A percentile compares a stretch with the other conserved stretches of the same genome.
phyloP scores from a whole-genome alignment of 805 yeast species.

The Ogataea pini region DNA sequence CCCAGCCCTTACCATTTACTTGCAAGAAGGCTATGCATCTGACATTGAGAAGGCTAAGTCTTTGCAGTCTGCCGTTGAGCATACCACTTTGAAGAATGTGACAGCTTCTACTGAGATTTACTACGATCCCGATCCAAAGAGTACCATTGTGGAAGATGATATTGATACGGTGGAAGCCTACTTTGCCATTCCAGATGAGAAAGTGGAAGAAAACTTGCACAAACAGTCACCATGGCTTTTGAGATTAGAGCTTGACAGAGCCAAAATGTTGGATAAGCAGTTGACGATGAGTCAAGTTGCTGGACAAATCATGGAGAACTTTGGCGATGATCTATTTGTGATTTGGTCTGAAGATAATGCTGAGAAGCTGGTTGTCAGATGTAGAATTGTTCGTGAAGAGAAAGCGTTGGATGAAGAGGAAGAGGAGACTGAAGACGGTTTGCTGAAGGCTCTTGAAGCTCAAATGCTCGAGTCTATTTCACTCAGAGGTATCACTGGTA shows the following conservation, averaged over 20 bases:
- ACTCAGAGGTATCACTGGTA: constrained; percentile 93
- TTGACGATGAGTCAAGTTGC: constrained; percentile 98
- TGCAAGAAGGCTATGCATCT: constrained; percentile 73
- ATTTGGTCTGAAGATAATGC: constrained; percentile 99
- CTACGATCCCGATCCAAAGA: constrained; percentile 97
- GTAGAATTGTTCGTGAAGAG: constrained; percentile 97
- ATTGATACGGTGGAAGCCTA: constrained; percentile 95
- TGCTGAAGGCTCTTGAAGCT: constrained; percentile 90
- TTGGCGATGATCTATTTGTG: constrained; percentile 92
- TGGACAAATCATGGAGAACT: constrained; percentile 86
- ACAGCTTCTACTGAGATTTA: constrained; percentile 97
- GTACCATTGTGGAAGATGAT: constrained; percentile 96
- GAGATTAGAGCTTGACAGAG: constrained; percentile 96
- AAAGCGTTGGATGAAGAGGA: constrained; percentile 90
- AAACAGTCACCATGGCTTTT: constrained; percentile 98
- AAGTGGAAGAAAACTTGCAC: constrained; percentile 89
- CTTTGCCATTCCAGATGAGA: constrained; percentile 97
- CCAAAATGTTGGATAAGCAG: constrained; percentile 97
- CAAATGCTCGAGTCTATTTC: constrained; percentile 96
- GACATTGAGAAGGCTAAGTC: constrained; percentile 94
- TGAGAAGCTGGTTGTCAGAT: constrained; percentile 92
- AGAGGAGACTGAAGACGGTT: constrained; percentile 95
- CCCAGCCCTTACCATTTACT: constrained; percentile 97
- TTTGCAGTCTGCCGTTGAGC: constrained; percentile 95
- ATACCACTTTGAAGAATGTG: constrained; percentile 90